A percentile compares a stretch with the other conserved stretches of the same genome.
Evolutionary conservation across 1,284 basidiomycete species (phyloP).

Genomic region (Sporisorium exsertum): DNA sequence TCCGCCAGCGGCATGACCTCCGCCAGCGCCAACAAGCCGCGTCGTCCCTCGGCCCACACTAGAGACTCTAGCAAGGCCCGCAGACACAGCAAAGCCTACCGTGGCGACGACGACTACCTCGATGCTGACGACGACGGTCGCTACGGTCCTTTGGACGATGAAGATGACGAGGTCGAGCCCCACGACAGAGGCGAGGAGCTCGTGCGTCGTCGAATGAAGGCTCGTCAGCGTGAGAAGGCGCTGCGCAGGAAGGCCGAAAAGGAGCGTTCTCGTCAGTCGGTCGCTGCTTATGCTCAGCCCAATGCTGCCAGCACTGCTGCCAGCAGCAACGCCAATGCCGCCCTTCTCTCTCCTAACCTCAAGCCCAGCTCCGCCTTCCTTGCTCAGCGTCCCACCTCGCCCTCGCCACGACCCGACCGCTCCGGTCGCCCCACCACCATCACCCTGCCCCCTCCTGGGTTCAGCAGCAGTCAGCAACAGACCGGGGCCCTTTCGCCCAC

Average conservation of each 20-base stretch:
- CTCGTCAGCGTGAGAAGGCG: constrained; percentile 69
- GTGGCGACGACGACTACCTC: constrained; percentile 37
- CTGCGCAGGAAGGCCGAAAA: constrained; percentile 67
- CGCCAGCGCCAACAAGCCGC: constrained; percentile 22
- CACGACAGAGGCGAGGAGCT: constrained; percentile 74
- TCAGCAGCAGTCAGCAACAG: constrained; percentile 19
- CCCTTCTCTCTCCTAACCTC: constrained; percentile 30
- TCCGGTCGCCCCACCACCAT: constrained; percentile 58
- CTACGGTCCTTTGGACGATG: constrained; percentile 47
- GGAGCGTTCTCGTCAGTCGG: constrained; percentile 36
- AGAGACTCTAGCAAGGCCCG: constrained; percentile 44
- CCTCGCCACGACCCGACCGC: constrained; percentile 46
- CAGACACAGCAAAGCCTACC: constrained; percentile 36
- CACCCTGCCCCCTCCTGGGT: constrained; percentile 44
- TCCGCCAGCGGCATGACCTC: constrained; percentile 30
- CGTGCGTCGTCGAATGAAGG: constrained; percentile 72
- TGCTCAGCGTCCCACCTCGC: constrained; percentile 41
- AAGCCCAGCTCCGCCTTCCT: constrained; percentile 28
- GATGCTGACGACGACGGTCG: constrained; percentile 44
- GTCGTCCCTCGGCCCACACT: constrained; percentile 32
- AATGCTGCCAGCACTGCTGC: background rate
- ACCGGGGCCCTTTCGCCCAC: constrained; percentile 31
- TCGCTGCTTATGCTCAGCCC: constrained; percentile 13
- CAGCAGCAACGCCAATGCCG: constrained; percentile 13
- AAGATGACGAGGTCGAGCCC: constrained; percentile 72